Percentiles rank a stretch among this genome's conserved stretches.
phyloP scores from a whole-genome alignment of 2,329 filamentous ascomycete species.

The Peltaster fructicola region DNA sequence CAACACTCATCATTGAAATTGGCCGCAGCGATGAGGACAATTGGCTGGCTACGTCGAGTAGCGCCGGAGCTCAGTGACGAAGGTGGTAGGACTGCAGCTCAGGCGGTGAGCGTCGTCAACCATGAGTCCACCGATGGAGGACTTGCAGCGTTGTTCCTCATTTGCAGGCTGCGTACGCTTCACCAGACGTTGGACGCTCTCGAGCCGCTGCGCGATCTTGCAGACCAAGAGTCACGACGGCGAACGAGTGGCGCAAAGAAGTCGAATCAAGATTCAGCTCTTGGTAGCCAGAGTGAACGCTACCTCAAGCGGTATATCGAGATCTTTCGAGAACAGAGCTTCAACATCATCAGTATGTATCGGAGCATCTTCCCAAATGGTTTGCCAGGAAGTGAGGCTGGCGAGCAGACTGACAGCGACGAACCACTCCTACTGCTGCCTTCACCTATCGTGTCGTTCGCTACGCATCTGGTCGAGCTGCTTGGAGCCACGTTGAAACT shows the following conservation, averaged over 20 bases:
- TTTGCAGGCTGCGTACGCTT: conserved; percentile 68
- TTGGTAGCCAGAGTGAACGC: conserved; percentile 83
- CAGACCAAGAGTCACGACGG: conserved; percentile 59
- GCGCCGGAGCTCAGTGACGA: conserved; percentile 54
- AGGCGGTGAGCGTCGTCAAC: conserved; percentile 11
- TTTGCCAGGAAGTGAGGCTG: conserved; percentile 20
- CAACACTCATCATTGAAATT: conserved; percentile 68
- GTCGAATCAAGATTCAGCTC: conserved; percentile 28
- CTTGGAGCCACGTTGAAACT: conserved; percentile 55
- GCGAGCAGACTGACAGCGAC: conserved; percentile 1
- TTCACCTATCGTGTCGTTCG: conserved; percentile 65
- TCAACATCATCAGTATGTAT: conserved; percentile 88
- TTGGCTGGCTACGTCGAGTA: conserved; percentile 78
- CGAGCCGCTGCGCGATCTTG: conserved; percentile 69
- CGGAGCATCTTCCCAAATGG: conserved; percentile 66
- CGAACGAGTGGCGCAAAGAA: conserved; percentile 24
- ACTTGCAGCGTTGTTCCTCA: conserved; percentile 68
- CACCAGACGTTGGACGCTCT: conserved; percentile 65
- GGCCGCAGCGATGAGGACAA: conserved; percentile 73
- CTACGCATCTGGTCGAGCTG: conserved; percentile 64
- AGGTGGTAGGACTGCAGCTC: conserved; percentile 10
- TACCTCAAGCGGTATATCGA: conserved; percentile 93
- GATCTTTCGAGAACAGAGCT: conserved; percentile 93
- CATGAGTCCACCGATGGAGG: conserved; percentile 37
- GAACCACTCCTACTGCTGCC: conserved; percentile 41